phyloP scores from a whole-genome alignment of 345 rosid genomes.

The Ricinus communis region DNA sequence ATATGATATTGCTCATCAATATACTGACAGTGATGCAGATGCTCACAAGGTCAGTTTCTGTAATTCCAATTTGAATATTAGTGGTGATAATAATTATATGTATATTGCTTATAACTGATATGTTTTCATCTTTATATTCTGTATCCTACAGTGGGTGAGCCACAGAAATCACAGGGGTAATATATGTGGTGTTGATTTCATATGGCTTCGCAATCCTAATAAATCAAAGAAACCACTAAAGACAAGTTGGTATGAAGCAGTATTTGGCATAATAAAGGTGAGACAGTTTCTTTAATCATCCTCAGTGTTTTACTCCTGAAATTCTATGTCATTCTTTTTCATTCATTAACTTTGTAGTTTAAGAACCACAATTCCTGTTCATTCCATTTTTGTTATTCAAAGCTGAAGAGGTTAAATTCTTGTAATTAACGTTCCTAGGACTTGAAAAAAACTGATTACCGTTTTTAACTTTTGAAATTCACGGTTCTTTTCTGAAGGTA shows the following conservation, averaged over 20 bases:
- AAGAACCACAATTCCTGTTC: background rate
- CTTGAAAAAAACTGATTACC: background rate
- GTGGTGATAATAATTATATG: background rate
- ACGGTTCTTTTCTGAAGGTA: background rate
- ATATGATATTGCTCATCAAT: slow-evolving; percentile 85
- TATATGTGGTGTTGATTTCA: slow-evolving; percentile 97
- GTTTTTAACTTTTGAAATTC: background rate
- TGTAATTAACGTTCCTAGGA: background rate
- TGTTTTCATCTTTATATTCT: background rate
- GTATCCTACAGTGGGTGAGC: slow-evolving; percentile 78
- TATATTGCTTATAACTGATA: background rate
- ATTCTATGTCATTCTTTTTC: slow-evolving; percentile 6
- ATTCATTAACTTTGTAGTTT: background rate
- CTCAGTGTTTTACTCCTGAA: background rate
- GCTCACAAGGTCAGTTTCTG: slow-evolving; percentile 69
- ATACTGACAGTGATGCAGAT: slow-evolving; percentile 72
- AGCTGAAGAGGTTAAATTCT: background rate
- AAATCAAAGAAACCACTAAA: slow-evolving; percentile 51
- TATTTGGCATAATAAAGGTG: slow-evolving; percentile 69
- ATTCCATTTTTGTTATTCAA: background rate
- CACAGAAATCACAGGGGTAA: slow-evolving; percentile 94
- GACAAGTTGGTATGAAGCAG: slow-evolving; percentile 72
- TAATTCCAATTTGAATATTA: background rate
- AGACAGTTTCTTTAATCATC: slow-evolving; percentile 17
- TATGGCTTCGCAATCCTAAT: slow-evolving; percentile 83